Conservation (phyloP, 768 basidiomycete species). For the Lepiota brunneoincarnata region DNA sequence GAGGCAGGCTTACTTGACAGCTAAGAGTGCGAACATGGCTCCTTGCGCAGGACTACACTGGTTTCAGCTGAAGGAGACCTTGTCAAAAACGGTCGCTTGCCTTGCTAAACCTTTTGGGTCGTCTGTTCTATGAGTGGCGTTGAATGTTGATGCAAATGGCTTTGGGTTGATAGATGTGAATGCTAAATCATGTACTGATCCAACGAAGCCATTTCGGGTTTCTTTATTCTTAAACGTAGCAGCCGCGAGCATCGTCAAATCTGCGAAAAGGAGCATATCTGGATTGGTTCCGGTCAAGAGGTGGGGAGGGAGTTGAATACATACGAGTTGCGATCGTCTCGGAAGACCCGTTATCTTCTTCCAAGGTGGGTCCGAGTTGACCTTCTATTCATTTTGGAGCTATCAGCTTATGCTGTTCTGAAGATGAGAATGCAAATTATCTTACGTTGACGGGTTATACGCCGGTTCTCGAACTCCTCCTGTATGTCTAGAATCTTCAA, state of each 20-base stretch:
- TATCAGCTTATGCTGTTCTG: background rate
- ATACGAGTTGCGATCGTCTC: constrained; percentile 18
- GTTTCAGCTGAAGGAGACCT: background rate
- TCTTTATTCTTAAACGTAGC: constrained; percentile 32
- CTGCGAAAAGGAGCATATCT: constrained; percentile 16
- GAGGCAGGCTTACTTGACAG: constrained; percentile 19
- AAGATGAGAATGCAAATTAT: background rate
- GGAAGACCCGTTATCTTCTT: constrained; percentile 18
- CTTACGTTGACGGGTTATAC: too few species aligned
- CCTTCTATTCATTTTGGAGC: background rate
- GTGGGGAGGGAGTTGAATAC: constrained; percentile 17
- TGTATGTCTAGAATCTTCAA: constrained; percentile 9
- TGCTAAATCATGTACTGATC: constrained; percentile 21
- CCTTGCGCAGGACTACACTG: constrained; percentile 29
- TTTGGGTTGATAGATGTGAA: constrained; percentile 17
- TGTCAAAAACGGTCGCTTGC: background rate
- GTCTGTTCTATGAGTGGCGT: constrained; percentile 14
- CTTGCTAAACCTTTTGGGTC: constrained; percentile 11
- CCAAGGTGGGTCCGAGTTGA: background rate
- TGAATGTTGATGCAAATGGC: constrained; percentile 24
- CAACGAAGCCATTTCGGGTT: constrained; percentile 36
- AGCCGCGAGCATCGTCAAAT: constrained; percentile 51
- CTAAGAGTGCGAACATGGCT: constrained; percentile 26
- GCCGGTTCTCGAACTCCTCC: constrained; percentile 7
- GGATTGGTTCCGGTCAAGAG: background rate